Evolutionary conservation across 1,284 basidiomycete genomes (phyloP), one percentile per base, ranked within the genome.

Genomic region (Inonotus hispidus): DNA sequence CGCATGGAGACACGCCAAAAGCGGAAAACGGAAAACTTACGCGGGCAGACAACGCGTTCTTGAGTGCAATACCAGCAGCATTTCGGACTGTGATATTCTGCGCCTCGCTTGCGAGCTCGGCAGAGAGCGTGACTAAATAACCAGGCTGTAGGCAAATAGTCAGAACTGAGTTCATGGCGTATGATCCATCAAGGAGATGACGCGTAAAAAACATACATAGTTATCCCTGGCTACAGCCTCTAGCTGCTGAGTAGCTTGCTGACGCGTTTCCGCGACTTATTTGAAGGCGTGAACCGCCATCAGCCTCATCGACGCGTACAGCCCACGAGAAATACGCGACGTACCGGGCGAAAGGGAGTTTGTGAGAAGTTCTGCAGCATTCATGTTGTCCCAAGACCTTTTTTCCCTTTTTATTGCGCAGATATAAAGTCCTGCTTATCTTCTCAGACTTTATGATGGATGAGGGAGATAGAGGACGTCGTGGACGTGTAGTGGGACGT

Each of bases 51-150:
- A 99, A 78, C 63, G 94, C 87, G 74, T 99, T 99, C 84, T 99
- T 99, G 76, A 99, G 81, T 19, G 95, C 95, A 56, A 99, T 82
- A 74, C 94, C 95, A 25, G 97, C 95, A 16, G 96, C 95, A 70
- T 93, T 95, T 67, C 96, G 84, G 57, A 97, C 85, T 73, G 93
- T 88, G 41, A 87, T 69, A n/a, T 79, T 80, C 8, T 83, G 82
- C 50, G 69, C 76, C 71, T 93, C 91, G 67, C 92, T 89, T 38
- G 85, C 84, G 53, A 97, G 83, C 68, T 94, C 91, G 13, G 82
- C 75, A 35, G 90, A 88, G 64, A 98, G 86, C 78, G 92, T 93
- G 71, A 87, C 73, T 82, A 96, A 87, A 78, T 97, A 98, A 67
- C 86, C 87, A 64, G 90, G 88, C 92, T 95, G 73, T 69, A 41